Conservation (phyloP, 164 flowering plant genomes). For the Chimonanthus praecox region DNA sequence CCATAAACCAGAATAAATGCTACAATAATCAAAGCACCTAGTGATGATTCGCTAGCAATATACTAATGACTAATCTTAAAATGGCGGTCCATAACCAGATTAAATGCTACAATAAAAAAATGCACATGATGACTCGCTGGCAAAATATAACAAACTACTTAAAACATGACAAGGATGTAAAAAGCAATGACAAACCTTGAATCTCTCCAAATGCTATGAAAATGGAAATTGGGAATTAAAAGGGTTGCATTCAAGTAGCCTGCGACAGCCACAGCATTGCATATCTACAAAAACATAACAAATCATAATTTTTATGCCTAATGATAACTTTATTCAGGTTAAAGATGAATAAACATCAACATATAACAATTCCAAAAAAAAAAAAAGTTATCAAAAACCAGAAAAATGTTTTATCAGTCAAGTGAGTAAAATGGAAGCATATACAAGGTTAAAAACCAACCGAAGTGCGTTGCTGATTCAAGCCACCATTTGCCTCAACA, state of each 20-base stretch:
- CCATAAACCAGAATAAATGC: too few species aligned
- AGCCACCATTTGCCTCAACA: constrained; percentile 97
- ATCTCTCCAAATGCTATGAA: constrained; percentile 96
- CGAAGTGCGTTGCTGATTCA: constrained; percentile 97
- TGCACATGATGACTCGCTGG: neutral
- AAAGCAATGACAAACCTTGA: constrained; percentile 50
- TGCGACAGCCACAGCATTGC: constrained; percentile 99
- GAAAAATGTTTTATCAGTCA: neutral
- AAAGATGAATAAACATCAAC: neutral
- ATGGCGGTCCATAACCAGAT: neutral
- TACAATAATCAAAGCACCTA: too few species aligned
- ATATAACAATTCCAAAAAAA: constrained; percentile 10
- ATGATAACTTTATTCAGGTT: neutral
- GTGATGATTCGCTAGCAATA: too few species aligned
- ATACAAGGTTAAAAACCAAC: constrained; percentile 32
- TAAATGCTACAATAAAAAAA: neutral
- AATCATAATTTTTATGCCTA: constrained; percentile 8
- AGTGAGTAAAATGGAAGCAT: neutral
- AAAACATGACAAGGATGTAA: neutral
- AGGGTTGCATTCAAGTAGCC: constrained; percentile 96
- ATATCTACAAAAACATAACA: constrained; percentile 50
- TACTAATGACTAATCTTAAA: neutral
- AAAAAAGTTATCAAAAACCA: neutral
- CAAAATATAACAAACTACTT: neutral
- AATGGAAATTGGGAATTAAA: constrained; percentile 87